Base-by-base conservation (phyloP, 2,329 filamentous ascomycete species). In the Stachybotrys chlorohalonatus region DNA sequence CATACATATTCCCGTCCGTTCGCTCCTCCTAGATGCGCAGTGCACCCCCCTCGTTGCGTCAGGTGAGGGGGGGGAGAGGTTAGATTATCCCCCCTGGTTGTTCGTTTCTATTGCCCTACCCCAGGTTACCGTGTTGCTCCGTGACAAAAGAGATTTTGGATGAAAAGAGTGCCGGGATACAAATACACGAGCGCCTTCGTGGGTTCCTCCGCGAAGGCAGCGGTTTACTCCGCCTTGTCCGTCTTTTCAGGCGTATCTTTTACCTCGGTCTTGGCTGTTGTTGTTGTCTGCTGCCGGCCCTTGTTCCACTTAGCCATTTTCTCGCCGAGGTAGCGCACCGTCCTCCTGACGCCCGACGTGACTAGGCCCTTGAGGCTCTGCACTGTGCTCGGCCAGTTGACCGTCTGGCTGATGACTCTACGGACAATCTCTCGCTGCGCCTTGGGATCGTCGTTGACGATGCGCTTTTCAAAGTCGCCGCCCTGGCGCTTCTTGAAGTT, bases 351-450 rank as follows among this genome's bases (percentile, higher is more conserved):
- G 0, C 94, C 95, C 0, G 88, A 85, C 2, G 91, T 97, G 49
- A 96, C 69, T 1, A 88, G 69, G 2, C 91, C 86, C 73, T 99
- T 99, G 58, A 93, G 67, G 53, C 85, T 94, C 71, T 99, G 93
- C 6, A 85, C 85, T 2, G 89, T 90, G 64, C 90, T 94, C 1
- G 94, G 92, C 94, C 94, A 97, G 54, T 84, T 82, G 63, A 97
- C 90, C 0, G 95, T 97, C 67, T 88, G 87, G 66, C 85, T 87
- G 65, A 99, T 92, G 47, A 91, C 87, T 45, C 79, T 77, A 39
- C 85, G 81, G 16, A 97, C 83, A 60, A 87, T 85, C 31, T 82
- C 75, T 47, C 79, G 79, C n/a, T 97, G 75, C 61, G 87, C 82
- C 17, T 79, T 75, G 0, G 82, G 70, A 46, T 87, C 81, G 55